These are phyloP conservation scores for Porcisia deanei DNA, from an alignment of 208 protist genomes.

Conservation along the genomic window DNA sequence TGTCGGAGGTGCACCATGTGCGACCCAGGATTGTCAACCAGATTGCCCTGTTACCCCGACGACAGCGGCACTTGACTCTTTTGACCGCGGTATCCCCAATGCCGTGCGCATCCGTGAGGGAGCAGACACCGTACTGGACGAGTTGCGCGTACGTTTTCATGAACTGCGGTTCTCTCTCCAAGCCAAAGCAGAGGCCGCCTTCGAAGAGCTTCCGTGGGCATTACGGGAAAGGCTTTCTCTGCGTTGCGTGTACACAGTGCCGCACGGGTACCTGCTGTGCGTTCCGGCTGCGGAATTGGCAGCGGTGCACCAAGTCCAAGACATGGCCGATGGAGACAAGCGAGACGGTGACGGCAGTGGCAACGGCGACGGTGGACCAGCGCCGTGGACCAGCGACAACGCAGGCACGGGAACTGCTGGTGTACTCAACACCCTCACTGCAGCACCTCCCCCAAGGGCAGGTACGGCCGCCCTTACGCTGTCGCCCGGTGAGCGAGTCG, in stretches of 20 bases:
- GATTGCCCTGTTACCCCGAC: no score
- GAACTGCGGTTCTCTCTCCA: conserved; percentile 32
- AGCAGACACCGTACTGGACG: conserved; percentile 39
- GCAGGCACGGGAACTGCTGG: neutral
- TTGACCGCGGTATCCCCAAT: neutral
- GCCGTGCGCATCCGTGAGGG: conserved; percentile 25
- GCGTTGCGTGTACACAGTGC: conserved; percentile 30
- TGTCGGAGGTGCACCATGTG: neutral
- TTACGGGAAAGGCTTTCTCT: conserved; percentile 23
- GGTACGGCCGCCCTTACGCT: neutral
- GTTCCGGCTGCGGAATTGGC: conserved; percentile 14
- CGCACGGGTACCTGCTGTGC: conserved; percentile 43
- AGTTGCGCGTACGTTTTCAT: conserved; percentile 31
- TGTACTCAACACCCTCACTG: neutral
- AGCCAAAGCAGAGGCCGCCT: conserved; percentile 26
- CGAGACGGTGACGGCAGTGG: neutral
- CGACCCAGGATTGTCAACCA: neutral
- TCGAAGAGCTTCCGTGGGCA: conserved; percentile 25
- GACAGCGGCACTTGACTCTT: neutral
- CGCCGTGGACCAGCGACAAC: neutral
- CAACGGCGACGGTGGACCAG: neutral
- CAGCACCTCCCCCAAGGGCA: neutral
- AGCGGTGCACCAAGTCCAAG: conserved; percentile 1
- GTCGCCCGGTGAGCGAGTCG: conserved; percentile 1
- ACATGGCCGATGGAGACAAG: neutral